phyloP scores from a whole-genome alignment of 2,329 filamentous ascomycete genomes.

The Hypoxylon sp. region DNA sequence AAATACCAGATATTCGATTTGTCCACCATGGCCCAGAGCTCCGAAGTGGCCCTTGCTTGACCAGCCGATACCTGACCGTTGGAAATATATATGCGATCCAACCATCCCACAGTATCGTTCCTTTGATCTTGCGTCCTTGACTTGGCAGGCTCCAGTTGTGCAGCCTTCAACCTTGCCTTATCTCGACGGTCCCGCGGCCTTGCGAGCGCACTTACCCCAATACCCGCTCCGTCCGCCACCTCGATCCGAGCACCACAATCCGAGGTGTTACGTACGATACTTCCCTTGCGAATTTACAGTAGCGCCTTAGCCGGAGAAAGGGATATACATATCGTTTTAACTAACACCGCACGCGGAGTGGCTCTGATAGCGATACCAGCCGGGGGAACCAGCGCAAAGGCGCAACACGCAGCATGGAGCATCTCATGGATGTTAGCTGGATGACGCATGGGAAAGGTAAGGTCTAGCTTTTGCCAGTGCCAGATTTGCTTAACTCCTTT shows the following conservation, averaged over 20 bases:
- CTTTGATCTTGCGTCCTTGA: slow-evolving; percentile 8
- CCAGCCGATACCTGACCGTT: slow-evolving; percentile 3
- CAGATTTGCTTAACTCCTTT: not conserved
- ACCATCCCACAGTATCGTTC: slow-evolving; percentile 8
- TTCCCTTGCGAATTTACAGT: slow-evolving; percentile 15
- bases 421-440: slow-evolving; percentile 88
- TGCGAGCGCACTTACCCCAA: slow-evolving; percentile 27
- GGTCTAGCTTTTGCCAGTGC: slow-evolving; percentile 7
- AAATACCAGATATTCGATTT: not conserved
- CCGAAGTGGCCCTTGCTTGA: slow-evolving; percentile 20
- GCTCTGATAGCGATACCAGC: slow-evolving; percentile 7
- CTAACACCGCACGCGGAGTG: not conserved
- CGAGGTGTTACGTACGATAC: slow-evolving; percentile 13
- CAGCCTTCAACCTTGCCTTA: slow-evolving; percentile 2
- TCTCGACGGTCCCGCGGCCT: slow-evolving; percentile 25
- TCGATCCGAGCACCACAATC: slow-evolving; percentile 23
- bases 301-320: not conserved
- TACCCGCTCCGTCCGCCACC: slow-evolving; percentile 27
- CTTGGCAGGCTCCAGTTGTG: slow-evolving; percentile 8
- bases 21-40: slow-evolving; percentile 18
- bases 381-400: slow-evolving; percentile 2
- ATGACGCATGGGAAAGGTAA: slow-evolving; percentile 85
- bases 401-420: slow-evolving; percentile 68
- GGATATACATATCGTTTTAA: not conserved
- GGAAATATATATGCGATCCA: not conserved